A percentile compares a stretch with the other conserved stretches of the same genome.
These are phyloP conservation scores for Trichoderma gracile DNA, from an alignment of 2,329 filamentous ascomycete species.

Conservation along the genomic window DNA sequence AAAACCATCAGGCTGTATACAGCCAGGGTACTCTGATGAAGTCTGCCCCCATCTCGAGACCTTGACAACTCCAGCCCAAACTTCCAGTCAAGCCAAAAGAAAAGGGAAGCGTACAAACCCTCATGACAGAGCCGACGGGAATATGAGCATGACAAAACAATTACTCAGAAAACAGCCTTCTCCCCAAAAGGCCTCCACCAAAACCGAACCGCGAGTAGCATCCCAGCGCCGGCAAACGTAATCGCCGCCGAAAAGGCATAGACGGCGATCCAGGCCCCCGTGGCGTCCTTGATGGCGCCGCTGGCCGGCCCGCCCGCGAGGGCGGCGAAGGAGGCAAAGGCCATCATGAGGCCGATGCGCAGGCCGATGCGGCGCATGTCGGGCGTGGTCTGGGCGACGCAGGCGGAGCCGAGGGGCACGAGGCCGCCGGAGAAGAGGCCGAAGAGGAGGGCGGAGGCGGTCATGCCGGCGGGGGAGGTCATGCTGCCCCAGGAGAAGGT, in stretches of 20 bases:
- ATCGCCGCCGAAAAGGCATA: slow-evolving; percentile 27
- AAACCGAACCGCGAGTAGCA: slow-evolving; percentile 27
- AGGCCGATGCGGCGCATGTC: slow-evolving; percentile 37
- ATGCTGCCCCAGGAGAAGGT: slow-evolving; percentile 38
- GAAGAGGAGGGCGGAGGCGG: slow-evolving; percentile 34
- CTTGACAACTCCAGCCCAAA: background rate
- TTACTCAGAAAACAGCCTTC: slow-evolving; percentile 24
- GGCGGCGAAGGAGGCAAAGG: slow-evolving; percentile 33
- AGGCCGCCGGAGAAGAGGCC: slow-evolving; percentile 38
- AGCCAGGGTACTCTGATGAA: background rate
- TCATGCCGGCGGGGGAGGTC: slow-evolving; percentile 27
- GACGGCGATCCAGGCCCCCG: slow-evolving; percentile 25
- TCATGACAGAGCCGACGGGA: no score
- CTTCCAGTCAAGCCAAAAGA: background rate
- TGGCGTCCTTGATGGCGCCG: slow-evolving; percentile 28
- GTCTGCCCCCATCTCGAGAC: background rate
- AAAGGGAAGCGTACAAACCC: no score
- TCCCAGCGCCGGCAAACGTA: slow-evolving; percentile 28
- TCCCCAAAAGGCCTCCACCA: slow-evolving; percentile 21
- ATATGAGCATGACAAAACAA: no score
- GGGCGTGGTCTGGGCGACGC: slow-evolving; percentile 36
- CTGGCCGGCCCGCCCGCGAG: slow-evolving; percentile 33
- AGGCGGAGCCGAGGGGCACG: slow-evolving; percentile 39
- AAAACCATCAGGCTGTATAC: background rate
- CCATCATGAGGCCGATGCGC: slow-evolving; percentile 39